phyloP scores from a whole-genome alignment of 306 rosid genomes.

The Casuarina cunninghamiana region DNA sequence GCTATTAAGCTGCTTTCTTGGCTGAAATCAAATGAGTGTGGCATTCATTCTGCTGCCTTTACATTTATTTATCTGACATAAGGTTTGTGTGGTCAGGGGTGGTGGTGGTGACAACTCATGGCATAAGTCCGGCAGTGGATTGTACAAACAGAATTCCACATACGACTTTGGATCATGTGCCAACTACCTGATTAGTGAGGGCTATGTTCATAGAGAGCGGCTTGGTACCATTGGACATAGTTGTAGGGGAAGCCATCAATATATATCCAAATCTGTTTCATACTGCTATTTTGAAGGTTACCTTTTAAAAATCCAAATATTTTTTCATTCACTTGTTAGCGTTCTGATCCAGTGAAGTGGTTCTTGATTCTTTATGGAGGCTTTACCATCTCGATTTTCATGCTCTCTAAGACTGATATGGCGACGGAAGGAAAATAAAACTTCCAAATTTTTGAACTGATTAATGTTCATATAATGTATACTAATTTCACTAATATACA shows the following conservation, averaged over 20 bases:
- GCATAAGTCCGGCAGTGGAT: conserved; percentile 77
- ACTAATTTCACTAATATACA: not conserved
- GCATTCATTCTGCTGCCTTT: conserved; percentile 19
- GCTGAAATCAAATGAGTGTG: conserved; percentile 11
- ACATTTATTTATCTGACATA: conserved; percentile 12
- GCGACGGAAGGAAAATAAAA: not conserved
- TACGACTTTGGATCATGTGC: conserved; percentile 77
- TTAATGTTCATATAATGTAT: not conserved
- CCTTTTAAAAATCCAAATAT: not conserved
- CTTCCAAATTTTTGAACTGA: not conserved
- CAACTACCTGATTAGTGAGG: conserved; percentile 61
- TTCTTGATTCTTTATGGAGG: not conserved
- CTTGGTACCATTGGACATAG: conserved; percentile 76
- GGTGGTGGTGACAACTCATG: conserved; percentile 56
- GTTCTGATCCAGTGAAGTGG: not conserved
- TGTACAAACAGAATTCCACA: conserved; percentile 68
- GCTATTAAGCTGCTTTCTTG: conserved; percentile 5
- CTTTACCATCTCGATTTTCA: not conserved
- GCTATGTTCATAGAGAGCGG: conserved; percentile 56
- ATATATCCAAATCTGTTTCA: conserved; percentile 70
- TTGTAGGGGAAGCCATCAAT: conserved; percentile 79
- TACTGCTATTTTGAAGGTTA: conserved; percentile 80
- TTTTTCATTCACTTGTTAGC: not conserved
- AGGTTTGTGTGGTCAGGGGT: conserved; percentile 56
- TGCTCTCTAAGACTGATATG: not conserved